Conservation (phyloP, 768 basidiomycete species). For the Trametes villosa region DNA sequence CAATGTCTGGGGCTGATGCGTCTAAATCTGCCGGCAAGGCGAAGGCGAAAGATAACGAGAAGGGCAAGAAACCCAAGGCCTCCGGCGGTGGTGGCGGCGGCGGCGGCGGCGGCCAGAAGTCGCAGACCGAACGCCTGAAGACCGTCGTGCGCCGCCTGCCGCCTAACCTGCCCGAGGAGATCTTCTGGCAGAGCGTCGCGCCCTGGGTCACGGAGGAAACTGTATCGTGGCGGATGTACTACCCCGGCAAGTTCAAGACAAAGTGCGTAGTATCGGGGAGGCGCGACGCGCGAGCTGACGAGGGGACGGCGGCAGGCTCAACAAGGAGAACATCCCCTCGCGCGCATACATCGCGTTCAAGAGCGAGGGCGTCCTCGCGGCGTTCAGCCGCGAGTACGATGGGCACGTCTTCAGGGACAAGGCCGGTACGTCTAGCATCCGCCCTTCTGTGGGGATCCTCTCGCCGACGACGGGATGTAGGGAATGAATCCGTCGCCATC, state of each 20-base stretch:
- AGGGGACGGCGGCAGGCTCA: too few relatives aligned
- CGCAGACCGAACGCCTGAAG: slow-evolving; percentile 71
- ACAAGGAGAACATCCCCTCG: slow-evolving; percentile 84
- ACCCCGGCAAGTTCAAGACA: slow-evolving; percentile 70
- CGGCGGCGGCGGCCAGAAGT: slow-evolving; percentile 18
- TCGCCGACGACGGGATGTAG: slow-evolving; percentile 48
- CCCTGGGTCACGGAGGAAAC: slow-evolving; percentile 83
- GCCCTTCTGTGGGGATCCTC: too few relatives aligned
- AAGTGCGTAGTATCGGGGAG: too few relatives aligned
- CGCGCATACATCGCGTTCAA: slow-evolving; percentile 94
- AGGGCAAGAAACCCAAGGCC: slow-evolving; percentile 26
- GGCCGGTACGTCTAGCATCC: slow-evolving; percentile 68
- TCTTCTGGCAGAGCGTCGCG: slow-evolving; percentile 93
- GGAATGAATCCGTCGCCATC: slow-evolving; percentile 84
- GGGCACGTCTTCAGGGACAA: slow-evolving; percentile 93
- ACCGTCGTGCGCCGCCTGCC: slow-evolving; percentile 87
- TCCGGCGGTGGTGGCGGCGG: slow-evolving; percentile 8
- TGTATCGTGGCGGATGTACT: slow-evolving; percentile 65
- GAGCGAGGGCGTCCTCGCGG: slow-evolving; percentile 67
- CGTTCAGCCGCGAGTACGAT: slow-evolving; percentile 84
- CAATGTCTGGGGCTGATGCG: not conserved
- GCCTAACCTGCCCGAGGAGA: slow-evolving; percentile 86
- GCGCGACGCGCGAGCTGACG: too few relatives aligned
- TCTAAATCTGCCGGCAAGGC: not conserved
- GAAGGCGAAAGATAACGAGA: slow-evolving; percentile 20